phyloP scores from a whole-genome alignment of 495 filamentous ascomycete genomes.

The Delitschia confertaspora region DNA sequence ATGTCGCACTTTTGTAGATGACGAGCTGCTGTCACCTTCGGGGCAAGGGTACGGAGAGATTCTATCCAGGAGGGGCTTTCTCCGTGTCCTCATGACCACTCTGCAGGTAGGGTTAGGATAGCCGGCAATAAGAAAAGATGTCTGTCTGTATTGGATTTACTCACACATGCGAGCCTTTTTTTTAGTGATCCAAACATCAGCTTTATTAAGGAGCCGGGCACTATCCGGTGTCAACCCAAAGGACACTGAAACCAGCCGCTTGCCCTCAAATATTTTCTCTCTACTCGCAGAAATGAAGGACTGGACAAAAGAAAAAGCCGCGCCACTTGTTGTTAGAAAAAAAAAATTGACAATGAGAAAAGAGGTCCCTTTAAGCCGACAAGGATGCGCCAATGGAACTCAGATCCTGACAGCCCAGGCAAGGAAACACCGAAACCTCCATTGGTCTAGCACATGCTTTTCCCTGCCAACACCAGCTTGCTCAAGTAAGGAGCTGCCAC shows the following conservation, averaged over 20 bases:
- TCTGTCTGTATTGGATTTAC: too few relatives aligned
- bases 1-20: too few relatives aligned
- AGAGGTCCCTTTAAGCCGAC: slow-evolving; percentile 1
- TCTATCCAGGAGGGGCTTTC: too few relatives aligned
- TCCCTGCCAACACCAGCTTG: slow-evolving; percentile 6
- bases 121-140: not conserved
- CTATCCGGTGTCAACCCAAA: too few relatives aligned
- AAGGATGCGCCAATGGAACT: slow-evolving; percentile 18
- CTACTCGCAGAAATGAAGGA: slow-evolving; percentile 3
- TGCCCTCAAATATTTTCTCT: slow-evolving; percentile 20
- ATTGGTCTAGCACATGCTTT: slow-evolving; percentile 10
- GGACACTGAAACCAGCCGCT: slow-evolving; percentile 17
- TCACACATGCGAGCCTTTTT: too few relatives aligned
- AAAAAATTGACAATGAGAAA: slow-evolving; percentile 6
- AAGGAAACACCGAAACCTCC: slow-evolving; percentile 10
- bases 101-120: not conserved
- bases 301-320: slow-evolving; percentile 8
- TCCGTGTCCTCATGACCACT: not conserved
- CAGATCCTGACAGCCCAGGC: slow-evolving; percentile 18
- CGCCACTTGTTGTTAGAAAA: slow-evolving; percentile 5
- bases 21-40: too few relatives aligned
- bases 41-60: too few relatives aligned
- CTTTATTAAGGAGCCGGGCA: too few relatives aligned
- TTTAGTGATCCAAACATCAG: too few relatives aligned
- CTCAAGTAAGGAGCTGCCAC: slow-evolving; percentile 16